Evolutionary conservation across 148 eudicot species (phyloP).

Genomic region (Polygonum aviculare): DNA sequence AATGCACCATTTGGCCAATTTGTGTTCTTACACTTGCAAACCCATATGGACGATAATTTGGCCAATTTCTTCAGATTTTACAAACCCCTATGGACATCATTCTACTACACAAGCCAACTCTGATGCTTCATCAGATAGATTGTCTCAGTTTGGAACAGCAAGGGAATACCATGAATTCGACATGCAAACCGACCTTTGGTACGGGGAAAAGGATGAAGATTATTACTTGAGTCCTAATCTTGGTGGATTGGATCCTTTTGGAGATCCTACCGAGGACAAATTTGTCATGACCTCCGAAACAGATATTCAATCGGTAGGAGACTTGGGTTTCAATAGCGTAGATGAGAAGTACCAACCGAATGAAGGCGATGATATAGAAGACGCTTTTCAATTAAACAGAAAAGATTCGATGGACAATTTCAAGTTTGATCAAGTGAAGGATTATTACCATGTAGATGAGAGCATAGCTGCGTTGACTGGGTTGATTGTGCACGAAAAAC

Average conservation of each 20-base stretch:
- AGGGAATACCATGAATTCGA: slow-evolving; percentile 90
- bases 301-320: slow-evolving; percentile 25
- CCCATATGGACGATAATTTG: too few species aligned
- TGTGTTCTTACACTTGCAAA: not conserved
- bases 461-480: slow-evolving; percentile 13
- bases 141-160: slow-evolving; percentile 96
- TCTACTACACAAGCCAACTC: slow-evolving; percentile 47
- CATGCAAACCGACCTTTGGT: slow-evolving; percentile 82
- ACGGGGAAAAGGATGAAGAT: slow-evolving; percentile 78
- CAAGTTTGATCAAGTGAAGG: slow-evolving; percentile 28
- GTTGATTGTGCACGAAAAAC: slow-evolving; percentile 4
- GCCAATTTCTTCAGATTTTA: slow-evolving; percentile 46
- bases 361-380: slow-evolving; percentile 25
- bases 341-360: slow-evolving; percentile 25
- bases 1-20: not conserved
- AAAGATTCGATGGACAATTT: slow-evolving; percentile 18
- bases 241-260: slow-evolving; percentile 38
- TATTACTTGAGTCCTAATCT: slow-evolving; percentile 49
- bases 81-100: slow-evolving; percentile 70
- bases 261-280: slow-evolving; percentile 80
- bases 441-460: slow-evolving; percentile 27
- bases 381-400: slow-evolving; percentile 25
- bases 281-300: slow-evolving; percentile 56
- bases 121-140: slow-evolving; percentile 74
- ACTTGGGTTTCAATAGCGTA: slow-evolving; percentile 23